Evolutionary conservation across 352 stramenopile species (phyloP), one percentile per base, ranked within the genome.

Genomic region (Phytopythium delawarense): DNA sequence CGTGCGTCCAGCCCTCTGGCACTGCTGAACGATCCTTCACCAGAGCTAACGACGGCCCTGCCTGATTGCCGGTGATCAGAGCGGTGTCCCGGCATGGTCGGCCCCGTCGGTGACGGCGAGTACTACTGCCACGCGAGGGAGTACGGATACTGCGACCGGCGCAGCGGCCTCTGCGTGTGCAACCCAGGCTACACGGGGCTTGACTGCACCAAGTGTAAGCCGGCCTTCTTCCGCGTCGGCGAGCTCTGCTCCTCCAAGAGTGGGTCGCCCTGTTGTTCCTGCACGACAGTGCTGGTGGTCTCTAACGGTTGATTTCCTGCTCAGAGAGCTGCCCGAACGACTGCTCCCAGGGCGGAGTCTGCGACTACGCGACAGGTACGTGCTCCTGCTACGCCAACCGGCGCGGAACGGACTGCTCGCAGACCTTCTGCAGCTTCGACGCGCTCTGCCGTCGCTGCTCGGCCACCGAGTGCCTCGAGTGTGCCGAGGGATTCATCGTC

Each of bases 111-210:
- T 30, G 84, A 98, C 54, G 74, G 84, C 13, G 86, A 95, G 66
- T 98, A 92, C 75, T 98, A 97, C 71, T 99, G 96, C 66, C 66
- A 64, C 28, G 81, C 86, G 21, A 87, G 90, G 52, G 83, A 96
- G 57, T 96, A 96, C 67, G 96, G 96, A 28, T 98, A 97, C 69
- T 99, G 96, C 70, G 96, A 99, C 72, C 84, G 90, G 35, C 85
- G 91, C 46, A 97, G 71, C 37, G 94, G 96, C 0, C 82, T 93
- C 2, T 99, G 96, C 64, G 94, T 96, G 35, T 99, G 96, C 68
- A 98, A 98, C 59, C 71, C 89, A 44, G 96, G 96, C 3, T 98
- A 98, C 74, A 87, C 85, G 30, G 96, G 96, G 2, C 61, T 96
- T 4, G 87, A 94, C 53, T 99, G 95, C 66, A 88, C 81, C 4